Conservation (phyloP, 179 eudicot species). For the Nepenthes alata region DNA sequence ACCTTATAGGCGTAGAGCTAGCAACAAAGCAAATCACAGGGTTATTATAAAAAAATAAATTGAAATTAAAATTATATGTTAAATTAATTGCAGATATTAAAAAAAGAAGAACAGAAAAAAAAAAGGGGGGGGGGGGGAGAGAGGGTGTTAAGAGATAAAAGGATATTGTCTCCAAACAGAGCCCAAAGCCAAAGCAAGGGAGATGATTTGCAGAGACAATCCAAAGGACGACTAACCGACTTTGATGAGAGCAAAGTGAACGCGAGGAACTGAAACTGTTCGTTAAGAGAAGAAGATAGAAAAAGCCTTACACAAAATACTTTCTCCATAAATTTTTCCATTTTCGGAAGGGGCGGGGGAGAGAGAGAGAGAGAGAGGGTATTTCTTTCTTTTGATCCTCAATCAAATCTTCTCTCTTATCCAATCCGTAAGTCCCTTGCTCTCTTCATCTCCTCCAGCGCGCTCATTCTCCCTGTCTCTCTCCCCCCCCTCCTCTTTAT, state of each 20-base stretch:
- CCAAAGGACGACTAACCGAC: conserved; percentile 24
- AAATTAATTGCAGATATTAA: no score
- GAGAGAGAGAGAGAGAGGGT: neutral
- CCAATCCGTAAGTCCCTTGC: conserved; percentile 25
- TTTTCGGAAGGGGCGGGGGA: no score
- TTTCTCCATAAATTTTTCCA: no score
- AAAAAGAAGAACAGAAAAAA: neutral
- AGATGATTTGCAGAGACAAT: conserved; percentile 16
- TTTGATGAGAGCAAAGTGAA: conserved; percentile 4
- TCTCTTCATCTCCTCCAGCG: neutral
- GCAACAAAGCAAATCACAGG: no score
- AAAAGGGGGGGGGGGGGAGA: neutral
- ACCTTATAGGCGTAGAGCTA: no score
- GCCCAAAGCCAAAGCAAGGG: conserved; percentile 1
- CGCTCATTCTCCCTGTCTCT: conserved; percentile 6
- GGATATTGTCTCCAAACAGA: neutral
- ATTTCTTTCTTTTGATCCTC: conserved; percentile 1
- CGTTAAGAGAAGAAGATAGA: neutral
- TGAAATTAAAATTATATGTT: no score
- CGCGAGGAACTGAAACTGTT: conserved; percentile 12
- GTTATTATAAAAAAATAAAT: no score
- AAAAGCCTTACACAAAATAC: no score
- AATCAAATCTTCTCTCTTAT: conserved; percentile 9
- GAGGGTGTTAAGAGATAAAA: conserved; percentile 3
- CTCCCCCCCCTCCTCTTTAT: conserved; percentile 16